Base-by-base conservation (phyloP, 148 eudicot genomes). In the Silene latifolia region DNA sequence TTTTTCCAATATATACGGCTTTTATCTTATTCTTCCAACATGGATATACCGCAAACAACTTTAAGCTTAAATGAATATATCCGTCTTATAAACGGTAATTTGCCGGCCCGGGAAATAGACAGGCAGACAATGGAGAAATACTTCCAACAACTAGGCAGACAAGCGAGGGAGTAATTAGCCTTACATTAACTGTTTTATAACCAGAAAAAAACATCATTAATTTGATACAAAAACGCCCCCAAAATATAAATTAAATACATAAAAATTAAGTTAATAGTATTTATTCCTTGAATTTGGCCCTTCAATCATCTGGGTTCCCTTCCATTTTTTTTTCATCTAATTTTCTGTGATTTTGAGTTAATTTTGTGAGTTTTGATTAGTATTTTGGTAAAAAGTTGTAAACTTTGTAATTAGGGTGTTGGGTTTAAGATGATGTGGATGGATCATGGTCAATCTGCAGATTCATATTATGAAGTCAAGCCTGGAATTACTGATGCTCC, bases 401-500 rank as follows among this genome's bases (percentile, higher is more conserved):
- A 27, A 27, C 29, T 27, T 27, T 27, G 29, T 27, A 27, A 27
- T 27, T 27, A 27, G 29, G 29, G 29, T 27, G 29, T 27, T 27
- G 29, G 29, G 29, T 27, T 27, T 20, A 5, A 42, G 25, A 83
- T 73, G 81, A 84, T 89, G 90, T 92, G 93, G 90, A 83, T 87
- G 80, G 93, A 90, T 74, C 85, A 86, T 25, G 98, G 97, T 12
- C 80, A 83, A 71, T 85, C 98, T 74, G 86, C 93, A 71, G 98
- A 94, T 83, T 84, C 91, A 39, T 95, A 85, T 74, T 95, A 95
- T 80, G 78, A 90, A 85, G 88, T 92, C 73, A 89, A 92, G 56
- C 84, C 96, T 13, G 99, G 92, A 78, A 85, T 91, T 76, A 85
- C 90, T 21, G 92, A 92, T 88, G 99, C 88, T 76, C 97, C 96